Base-by-base conservation (phyloP, 306 rosid species). In the Vigna unguiculata region DNA sequence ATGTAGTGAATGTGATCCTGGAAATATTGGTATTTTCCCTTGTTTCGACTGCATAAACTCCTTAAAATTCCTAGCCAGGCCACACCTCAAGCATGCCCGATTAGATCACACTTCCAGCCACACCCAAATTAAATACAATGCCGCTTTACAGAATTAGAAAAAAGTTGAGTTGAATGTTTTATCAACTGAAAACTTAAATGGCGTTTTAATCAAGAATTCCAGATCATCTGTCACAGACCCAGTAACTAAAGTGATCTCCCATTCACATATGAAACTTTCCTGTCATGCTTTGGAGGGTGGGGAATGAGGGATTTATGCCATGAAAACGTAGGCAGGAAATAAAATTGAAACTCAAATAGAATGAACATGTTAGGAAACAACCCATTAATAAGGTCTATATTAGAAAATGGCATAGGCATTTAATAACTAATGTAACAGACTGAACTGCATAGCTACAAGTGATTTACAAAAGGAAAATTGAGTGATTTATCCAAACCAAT, bases 1-100 rank as follows among this genome's bases (percentile, higher is more conserved):
- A 4, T 32, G 36, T 32, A 7, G 36, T 32, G 7, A 36, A 36
- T 36, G 41, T 32, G 7, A 9, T 6, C 41, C 32, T 21, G 61
- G n/a, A 10, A 22, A 21, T 55, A 55, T 55, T 0, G 9, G 34
- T 30, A 55, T 10, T 55, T 55, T 22, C 38, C 72, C 72, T 62
- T 8, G 72, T 17, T 19, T 62, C 36, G 36, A 75, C 17, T 36
- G 3, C 51, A 61, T 36, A 36, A 63, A n/a, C 15, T 63, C 68
- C 24, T 32, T 16, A 41, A 61, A 32, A 32, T 32, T 61, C 41
- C 41, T 36, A 7, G 9, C 9, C 41, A 36, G 9, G 41, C 41
- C 41, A 36, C 41, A 36, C 16, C 68, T 3, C 46, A 36, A 12
- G 16, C 25, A n/a, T 62, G 43, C 12, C 21, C 36, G 14, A 28